Percentiles rank a stretch among this genome's conserved stretches.
Conservation (phyloP, 2,329 filamentous ascomycete genomes). For the Nemania bipapillata region DNA sequence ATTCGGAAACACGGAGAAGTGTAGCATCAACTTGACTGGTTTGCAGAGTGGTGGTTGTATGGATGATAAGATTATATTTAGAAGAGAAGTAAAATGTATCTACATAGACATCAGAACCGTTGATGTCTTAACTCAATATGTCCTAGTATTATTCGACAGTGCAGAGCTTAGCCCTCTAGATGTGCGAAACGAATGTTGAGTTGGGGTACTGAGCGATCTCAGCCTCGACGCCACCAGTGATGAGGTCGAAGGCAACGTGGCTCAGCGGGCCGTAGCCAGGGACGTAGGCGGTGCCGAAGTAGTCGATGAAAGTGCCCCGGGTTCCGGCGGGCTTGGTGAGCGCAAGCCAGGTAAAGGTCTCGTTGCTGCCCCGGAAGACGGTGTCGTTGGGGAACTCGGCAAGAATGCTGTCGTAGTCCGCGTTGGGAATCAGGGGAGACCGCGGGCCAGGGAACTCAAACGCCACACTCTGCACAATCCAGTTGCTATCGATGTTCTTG, state of each 20-base stretch:
- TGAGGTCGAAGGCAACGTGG: slow-evolving; percentile 28
- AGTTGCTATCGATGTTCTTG: slow-evolving; percentile 34
- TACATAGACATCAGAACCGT: slow-evolving; percentile 25
- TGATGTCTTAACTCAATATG: neutral
- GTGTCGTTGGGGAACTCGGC: slow-evolving; percentile 35
- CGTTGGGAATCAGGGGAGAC: slow-evolving; percentile 22
- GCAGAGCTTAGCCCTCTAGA: slow-evolving; percentile 11
- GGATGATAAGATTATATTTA: slow-evolving; percentile 11
- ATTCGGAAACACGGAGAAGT: neutral
- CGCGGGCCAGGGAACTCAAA: slow-evolving; percentile 38
- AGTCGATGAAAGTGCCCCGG: slow-evolving; percentile 30
- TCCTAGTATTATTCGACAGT: neutral
- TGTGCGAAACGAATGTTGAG: slow-evolving; percentile 21
- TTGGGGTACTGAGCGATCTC: slow-evolving; percentile 15
- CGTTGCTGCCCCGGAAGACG: slow-evolving; percentile 37
- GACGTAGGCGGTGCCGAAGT: slow-evolving; percentile 25
- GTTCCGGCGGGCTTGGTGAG: slow-evolving; percentile 31
- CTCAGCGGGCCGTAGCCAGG: slow-evolving; percentile 21
- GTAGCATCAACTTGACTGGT: neutral
- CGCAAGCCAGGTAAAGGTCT: slow-evolving; percentile 37
- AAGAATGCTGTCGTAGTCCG: slow-evolving; percentile 31
- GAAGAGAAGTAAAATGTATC: slow-evolving; percentile 19
- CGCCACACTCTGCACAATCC: slow-evolving; percentile 30
- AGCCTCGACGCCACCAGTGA: slow-evolving; percentile 6
- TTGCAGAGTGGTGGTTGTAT: neutral